phyloP scores from a whole-genome alignment of 2,329 filamentous ascomycete genomes.

The Fragosphaeria purpurea region DNA sequence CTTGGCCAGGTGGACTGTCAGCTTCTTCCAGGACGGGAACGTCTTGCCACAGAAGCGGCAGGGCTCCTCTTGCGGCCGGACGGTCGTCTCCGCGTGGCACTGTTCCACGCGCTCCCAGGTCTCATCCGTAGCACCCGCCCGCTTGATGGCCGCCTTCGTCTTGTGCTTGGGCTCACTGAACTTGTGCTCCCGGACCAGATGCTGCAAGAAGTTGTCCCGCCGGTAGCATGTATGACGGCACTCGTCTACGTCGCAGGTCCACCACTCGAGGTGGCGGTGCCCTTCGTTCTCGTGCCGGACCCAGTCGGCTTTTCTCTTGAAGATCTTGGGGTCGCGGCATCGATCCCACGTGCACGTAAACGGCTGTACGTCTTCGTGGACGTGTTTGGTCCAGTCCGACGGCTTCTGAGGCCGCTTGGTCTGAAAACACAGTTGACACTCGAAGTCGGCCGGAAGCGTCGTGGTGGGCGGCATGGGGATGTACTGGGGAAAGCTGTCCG shows the following conservation, averaged over 20 bases:
- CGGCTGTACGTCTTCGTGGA: slow-evolving; percentile 86
- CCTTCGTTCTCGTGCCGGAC: slow-evolving; percentile 88
- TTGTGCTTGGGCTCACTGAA: slow-evolving; percentile 72
- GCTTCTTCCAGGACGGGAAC: slow-evolving; percentile 81
- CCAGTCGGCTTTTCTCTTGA: slow-evolving; percentile 95
- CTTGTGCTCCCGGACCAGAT: slow-evolving; percentile 86
- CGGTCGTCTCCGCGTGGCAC: slow-evolving; percentile 61
- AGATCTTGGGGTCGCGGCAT: slow-evolving; percentile 78
- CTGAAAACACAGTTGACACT: slow-evolving; percentile 80
- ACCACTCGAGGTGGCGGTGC: slow-evolving; percentile 84
- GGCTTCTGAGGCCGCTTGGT: slow-evolving; percentile 81
- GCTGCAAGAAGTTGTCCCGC: slow-evolving; percentile 87
- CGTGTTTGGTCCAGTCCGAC: slow-evolving; percentile 94
- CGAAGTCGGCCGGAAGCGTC: slow-evolving; percentile 73
- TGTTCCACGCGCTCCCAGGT: slow-evolving; percentile 70
- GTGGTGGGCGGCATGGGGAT: slow-evolving; percentile 73
- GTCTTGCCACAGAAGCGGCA: slow-evolving; percentile 80
- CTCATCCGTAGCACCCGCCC: slow-evolving; percentile 45
- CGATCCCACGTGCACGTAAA: slow-evolving; percentile 85
- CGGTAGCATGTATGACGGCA: slow-evolving; percentile 77
- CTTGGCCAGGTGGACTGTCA: slow-evolving; percentile 85
- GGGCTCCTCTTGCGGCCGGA: slow-evolving; percentile 60
- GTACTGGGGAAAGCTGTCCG: slow-evolving; percentile 67
- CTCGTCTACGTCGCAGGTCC: slow-evolving; percentile 72
- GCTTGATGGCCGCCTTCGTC: slow-evolving; percentile 61